phyloP scores from a whole-genome alignment of 805 yeast species.

The Diddensiella transvaalensis region DNA sequence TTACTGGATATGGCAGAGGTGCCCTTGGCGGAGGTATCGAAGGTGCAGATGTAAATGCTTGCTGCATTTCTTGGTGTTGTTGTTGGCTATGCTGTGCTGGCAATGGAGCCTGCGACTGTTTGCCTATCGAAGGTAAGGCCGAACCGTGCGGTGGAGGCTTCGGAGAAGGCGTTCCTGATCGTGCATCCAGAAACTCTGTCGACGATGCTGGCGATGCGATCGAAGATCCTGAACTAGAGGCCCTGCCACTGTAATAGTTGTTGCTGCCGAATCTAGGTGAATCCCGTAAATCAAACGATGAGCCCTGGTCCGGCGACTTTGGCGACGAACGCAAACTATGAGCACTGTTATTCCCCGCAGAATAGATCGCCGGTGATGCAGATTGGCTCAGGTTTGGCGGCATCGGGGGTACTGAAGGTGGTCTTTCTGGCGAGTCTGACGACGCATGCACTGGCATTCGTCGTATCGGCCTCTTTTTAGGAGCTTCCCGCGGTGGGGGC shows the following conservation, averaged over 20 bases:
- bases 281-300: background rate
- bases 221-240: background rate
- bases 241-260: background rate
- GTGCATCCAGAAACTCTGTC: background rate
- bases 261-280: background rate
- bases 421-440: background rate
- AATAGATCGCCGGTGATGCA: background rate
- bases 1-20: background rate
- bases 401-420: slow-evolving; percentile 1
- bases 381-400: background rate
- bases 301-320: background rate
- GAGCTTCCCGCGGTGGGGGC: slow-evolving; percentile 12
- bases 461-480: slow-evolving; percentile 19
- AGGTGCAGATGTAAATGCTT: background rate
- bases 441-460: slow-evolving; percentile 15
- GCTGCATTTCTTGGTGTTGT: too few species aligned
- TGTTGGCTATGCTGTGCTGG: background rate
- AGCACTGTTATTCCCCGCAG: background rate
- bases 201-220: background rate
- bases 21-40: background rate
- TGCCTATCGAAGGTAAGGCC: background rate
- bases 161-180: background rate
- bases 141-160: background rate
- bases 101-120: background rate
- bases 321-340: background rate